Base-by-base conservation (phyloP, 257 asterid genomes). In the Jacaranda mimosifolia region DNA sequence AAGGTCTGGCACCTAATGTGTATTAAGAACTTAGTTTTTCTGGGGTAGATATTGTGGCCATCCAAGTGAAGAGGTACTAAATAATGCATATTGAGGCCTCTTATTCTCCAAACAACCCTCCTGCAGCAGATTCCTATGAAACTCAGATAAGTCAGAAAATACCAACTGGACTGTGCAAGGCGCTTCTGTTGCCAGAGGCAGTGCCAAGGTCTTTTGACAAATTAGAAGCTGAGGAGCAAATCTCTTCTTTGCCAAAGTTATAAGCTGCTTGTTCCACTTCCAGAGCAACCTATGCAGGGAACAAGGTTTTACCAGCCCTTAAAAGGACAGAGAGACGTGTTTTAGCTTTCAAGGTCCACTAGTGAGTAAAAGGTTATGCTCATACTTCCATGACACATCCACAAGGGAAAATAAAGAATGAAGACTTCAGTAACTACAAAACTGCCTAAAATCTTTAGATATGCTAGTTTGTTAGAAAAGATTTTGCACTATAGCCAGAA, bases 91-190 rank as follows among this genome's bases (percentile, higher is more conserved):
- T 13, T 15, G 13, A 68, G 42, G 19, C 43, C 43, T 18, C 73
- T 68, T 36, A 26, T 21, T 68, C 73, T 21, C 12, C 13, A 21
- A 56, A 68, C 43, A 45, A 63, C 51, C 70, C 70, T 38, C 26
- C n/a, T 19, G 43, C 53, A 63, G 19, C 59, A 46, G 19, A 18
- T 12, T 45, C 59, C 9, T 19, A 48, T 19, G 43, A 48, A 63
- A 7, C 39, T n/a, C 66, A 36, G 68, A 40, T 15, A 36, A 39
- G 35, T 5, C 0, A 43, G 40, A 66, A 66, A 66, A 13, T 18
- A 43, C 7, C 3, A 17, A 67, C 15, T 64, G 9, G 35, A 64
- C 14, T 36, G 36, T 15, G 18, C 56, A 18, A 67, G 55, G 70
- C 52, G 9, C 52, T 43, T 65, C 36, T 7, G 7, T 15, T 40